These are phyloP conservation scores for Mycosarcoma maydis DNA, from an alignment of 1,284 basidiomycete genomes.

Conservation along the genomic window DNA sequence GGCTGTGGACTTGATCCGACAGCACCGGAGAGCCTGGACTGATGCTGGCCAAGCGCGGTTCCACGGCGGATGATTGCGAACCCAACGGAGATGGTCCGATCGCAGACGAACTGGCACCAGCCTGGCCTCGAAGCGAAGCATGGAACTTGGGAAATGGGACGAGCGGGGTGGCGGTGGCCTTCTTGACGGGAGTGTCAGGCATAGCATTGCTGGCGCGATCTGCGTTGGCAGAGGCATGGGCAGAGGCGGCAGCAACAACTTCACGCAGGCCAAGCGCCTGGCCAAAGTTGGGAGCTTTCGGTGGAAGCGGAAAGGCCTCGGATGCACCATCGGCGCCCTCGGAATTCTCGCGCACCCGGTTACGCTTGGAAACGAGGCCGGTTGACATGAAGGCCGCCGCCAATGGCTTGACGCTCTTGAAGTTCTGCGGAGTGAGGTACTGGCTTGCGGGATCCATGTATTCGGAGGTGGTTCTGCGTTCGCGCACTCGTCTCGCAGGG, in stretches of 20 bases:
- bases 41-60: conserved; percentile 5
- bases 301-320: conserved; percentile 45
- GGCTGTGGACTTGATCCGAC: conserved; percentile 50
- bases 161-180: conserved; percentile 31
- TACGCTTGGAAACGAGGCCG: conserved; percentile 67
- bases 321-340: conserved; percentile 26
- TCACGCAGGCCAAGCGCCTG: conserved; percentile 59
- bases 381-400: conserved; percentile 69
- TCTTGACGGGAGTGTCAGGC: conserved; percentile 69
- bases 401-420: conserved; percentile 68
- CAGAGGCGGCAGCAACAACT: conserved; percentile 61
- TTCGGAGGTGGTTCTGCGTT: conserved; percentile 33
- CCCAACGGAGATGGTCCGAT: conserved; percentile 42
- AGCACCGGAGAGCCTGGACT: conserved; percentile 43
- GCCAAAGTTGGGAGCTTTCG: conserved; percentile 49
- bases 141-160: conserved; percentile 42
- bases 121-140: conserved; percentile 27
- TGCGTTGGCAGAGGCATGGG: conserved; percentile 37
- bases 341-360: conserved; percentile 34
- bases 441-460: conserved; percentile 25
- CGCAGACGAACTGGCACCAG: conserved; percentile 2
- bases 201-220: conserved; percentile 51
- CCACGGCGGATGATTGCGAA: conserved; percentile 22
- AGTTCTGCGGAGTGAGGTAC: conserved; percentile 67
- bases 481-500: conserved; percentile 31